Conservation (phyloP, 768 basidiomycete genomes). For the Lactarius pseudohatsudake region DNA sequence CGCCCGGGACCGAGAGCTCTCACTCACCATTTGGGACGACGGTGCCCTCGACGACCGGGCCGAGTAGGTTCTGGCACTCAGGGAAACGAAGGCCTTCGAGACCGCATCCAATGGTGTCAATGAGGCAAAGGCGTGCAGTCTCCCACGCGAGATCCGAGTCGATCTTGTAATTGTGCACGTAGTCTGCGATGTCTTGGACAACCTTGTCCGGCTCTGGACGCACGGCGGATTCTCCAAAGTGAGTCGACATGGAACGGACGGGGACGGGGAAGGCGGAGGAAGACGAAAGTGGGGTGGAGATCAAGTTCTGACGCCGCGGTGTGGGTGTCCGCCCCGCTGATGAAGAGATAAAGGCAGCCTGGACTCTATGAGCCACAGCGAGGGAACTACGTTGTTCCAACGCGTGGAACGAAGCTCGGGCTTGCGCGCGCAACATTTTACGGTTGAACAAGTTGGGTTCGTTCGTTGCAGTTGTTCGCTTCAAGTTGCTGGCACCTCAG, state of each 20-base stretch:
- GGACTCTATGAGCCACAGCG: conserved; percentile 11
- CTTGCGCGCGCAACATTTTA: conserved; percentile 25
- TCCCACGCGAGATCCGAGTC: conserved; percentile 83
- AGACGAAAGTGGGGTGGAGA: conserved; percentile 2
- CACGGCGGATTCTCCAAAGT: conserved; percentile 68
- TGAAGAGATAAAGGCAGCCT: conserved; percentile 27
- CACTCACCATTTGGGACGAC: conserved; percentile 84
- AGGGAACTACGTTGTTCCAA: conserved; percentile 7
- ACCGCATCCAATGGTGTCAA: conserved; percentile 93
- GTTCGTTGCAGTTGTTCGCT: neutral
- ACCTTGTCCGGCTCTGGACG: conserved; percentile 88
- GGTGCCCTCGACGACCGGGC: conserved; percentile 90
- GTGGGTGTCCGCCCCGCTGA: conserved; percentile 14
- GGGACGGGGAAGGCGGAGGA: conserved; percentile 2
- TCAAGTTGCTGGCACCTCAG: conserved; percentile 1
- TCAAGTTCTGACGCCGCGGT: conserved; percentile 6
- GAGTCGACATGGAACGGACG: conserved; percentile 47
- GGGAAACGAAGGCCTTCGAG: conserved; percentile 87
- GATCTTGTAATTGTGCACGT: conserved; percentile 83
- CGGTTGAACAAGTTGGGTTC: neutral
- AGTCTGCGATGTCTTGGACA: conserved; percentile 88
- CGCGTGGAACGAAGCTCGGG: conserved; percentile 21
- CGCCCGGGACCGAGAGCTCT: conserved; percentile 27
- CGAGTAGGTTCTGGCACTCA: conserved; percentile 77
- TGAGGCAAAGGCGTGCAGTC: conserved; percentile 87